Evolutionary conservation across 129 eudicot genomes (phyloP), one percentile per base, ranked within the genome.

Genomic region (Chrysanthemum lavandulifolium): DNA sequence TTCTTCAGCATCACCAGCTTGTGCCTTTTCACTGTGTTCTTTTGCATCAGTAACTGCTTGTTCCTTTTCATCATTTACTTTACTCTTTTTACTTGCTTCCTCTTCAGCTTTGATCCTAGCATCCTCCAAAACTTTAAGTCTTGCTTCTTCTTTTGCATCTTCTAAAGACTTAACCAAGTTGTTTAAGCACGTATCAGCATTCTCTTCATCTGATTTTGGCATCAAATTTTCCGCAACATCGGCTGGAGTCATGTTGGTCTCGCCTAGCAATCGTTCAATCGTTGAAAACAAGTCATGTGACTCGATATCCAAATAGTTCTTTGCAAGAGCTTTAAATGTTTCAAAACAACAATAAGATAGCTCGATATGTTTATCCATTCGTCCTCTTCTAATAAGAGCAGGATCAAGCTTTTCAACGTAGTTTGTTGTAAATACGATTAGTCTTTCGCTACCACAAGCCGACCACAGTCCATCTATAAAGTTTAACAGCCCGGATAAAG

Each of bases 391-490:
- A 29, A 80, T 75, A 0, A 80, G 65, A 29, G 84, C 80, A 10
- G 77, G 84, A 23, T 80, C 84, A 51, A 75, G 80, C 56, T 69
- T 87, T 70, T 87, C 84, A 0, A 84, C 73, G 31, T 76, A 76
- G 36, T 87, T 87, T 6, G 92, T 87, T 0, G 92, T 87, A 65
- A 87, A 87, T 11, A 87, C 82, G 50, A 87, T 84, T 12, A 87
- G 10, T 40, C 89, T 84, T 71, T 87, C 89, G 3, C 89, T 82
- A 5, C 87, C 92, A 72, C 88, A 83, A 53, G 88, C 88, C 4
- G 88, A 83, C 92, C 92, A 87, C n/a, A 87, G 53, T 53, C 89
- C 92, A 25, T 87, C 84, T 13, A 86, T 83, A 27, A 86, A 86
- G 58, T 86, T 86, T 15, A 86, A 3, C 13, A 86, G 75, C 63